A percentile compares a stretch with the other conserved stretches of the same genome.
Evolutionary conservation across 2,329 filamentous ascomycete genomes (phyloP).

Genomic region (Phyllosticta ampelicida): DNA sequence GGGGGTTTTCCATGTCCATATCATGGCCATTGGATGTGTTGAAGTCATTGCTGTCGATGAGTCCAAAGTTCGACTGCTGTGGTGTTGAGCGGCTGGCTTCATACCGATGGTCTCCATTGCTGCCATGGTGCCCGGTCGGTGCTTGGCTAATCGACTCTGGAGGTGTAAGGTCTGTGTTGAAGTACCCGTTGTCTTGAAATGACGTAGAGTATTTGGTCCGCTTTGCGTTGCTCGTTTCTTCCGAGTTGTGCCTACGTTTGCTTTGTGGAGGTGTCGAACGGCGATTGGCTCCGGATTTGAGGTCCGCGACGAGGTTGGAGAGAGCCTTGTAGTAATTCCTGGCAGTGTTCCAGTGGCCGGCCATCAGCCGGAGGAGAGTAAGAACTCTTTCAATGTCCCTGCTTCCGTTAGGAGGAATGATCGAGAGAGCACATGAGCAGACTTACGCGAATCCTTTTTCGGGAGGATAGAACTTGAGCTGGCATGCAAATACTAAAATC

Average conservation of each 20-base stretch:
- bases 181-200: not conserved
- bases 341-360: conserved; percentile 9
- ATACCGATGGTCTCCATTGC: not conserved
- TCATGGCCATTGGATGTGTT: not conserved
- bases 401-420: too few species aligned
- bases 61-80: not conserved
- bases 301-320: conserved; percentile 1
- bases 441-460: conserved; percentile 6
- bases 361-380: conserved; percentile 4
- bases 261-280: not conserved
- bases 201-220: not conserved
- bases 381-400: conserved; percentile 5
- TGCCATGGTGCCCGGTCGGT: not conserved
- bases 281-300: not conserved
- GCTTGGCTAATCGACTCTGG: not conserved
- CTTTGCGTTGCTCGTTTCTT: not conserved
- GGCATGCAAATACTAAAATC: conserved; percentile 7
- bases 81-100: not conserved
- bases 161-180: not conserved
- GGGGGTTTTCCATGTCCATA: not conserved
- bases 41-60: not conserved
- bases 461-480: conserved; percentile 1
- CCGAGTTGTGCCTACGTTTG: not conserved
- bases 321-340: conserved; percentile 8
- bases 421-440: not conserved